Percentiles rank a stretch among this genome's conserved stretches.
Evolutionary conservation across 192 early-diverging fungal species (phyloP).

Genomic region (Coemansia guatemalensis): DNA sequence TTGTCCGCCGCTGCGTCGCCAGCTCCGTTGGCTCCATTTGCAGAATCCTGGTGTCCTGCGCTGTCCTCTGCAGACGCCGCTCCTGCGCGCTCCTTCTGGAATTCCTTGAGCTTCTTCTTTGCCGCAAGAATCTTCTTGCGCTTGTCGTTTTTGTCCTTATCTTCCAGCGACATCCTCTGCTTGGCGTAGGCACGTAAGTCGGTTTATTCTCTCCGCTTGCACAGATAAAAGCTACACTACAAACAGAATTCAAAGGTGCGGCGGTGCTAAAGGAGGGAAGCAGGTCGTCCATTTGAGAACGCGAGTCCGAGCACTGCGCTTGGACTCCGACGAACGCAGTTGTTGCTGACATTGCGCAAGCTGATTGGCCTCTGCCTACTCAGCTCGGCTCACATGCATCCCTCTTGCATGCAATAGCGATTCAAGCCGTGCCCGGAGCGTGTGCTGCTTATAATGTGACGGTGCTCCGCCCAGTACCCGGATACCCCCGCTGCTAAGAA

Average conservation of each 20-base stretch:
- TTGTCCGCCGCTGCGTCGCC: slow-evolving; percentile 1
- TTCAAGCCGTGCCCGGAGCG: slow-evolving; percentile 32
- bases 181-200: not conserved
- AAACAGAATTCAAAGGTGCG: not conserved
- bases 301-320: not conserved
- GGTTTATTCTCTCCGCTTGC: not conserved
- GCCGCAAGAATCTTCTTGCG: slow-evolving; percentile 49
- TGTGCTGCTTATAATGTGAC: slow-evolving; percentile 28
- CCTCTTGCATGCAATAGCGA: not conserved
- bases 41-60: not conserved
- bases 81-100: slow-evolving; percentile 48
- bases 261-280: not conserved
- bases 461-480: slow-evolving; percentile 40
- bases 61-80: slow-evolving; percentile 9
- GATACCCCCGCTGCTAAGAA: slow-evolving; percentile 10
- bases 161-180: slow-evolving; percentile 14
- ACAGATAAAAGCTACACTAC: not conserved
- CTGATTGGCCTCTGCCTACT: not conserved
- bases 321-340: no score
- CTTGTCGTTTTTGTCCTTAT: slow-evolving; percentile 30
- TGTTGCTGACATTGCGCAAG: not conserved
- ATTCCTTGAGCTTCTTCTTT: slow-evolving; percentile 52
- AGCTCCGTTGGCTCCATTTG: not conserved
- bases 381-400: not conserved
- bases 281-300: not conserved